A percentile compares a stretch with the other conserved stretches of the same genome.
Evolutionary conservation across 148 eudicot genomes (phyloP).

Genomic region (Persicaria tinctoria): DNA sequence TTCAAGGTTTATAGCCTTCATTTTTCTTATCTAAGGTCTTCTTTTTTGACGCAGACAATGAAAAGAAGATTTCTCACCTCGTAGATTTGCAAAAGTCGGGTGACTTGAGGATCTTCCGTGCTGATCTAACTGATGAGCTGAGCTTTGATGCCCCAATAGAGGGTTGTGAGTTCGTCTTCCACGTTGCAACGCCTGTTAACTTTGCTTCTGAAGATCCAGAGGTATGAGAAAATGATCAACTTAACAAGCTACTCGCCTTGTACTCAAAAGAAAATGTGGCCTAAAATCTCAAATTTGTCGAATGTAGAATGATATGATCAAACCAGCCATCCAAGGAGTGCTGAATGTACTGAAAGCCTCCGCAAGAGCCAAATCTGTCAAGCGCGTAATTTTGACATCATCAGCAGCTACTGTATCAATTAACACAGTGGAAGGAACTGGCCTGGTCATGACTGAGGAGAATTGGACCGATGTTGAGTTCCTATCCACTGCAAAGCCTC

Average conservation of each 20-base stretch:
- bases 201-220: conserved; percentile 67
- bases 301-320: conserved; percentile 61
- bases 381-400: conserved; percentile 60
- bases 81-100: conserved; percentile 32
- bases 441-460: conserved; percentile 43
- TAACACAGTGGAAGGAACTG: conserved; percentile 35
- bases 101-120: conserved; percentile 36
- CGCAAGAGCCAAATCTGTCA: conserved; percentile 38
- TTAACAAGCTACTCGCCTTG: not conserved
- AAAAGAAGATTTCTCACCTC: conserved; percentile 46
- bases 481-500: conserved; percentile 42
- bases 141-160: conserved; percentile 54
- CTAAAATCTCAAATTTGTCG: not conserved
- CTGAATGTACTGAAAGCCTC: conserved; percentile 45
- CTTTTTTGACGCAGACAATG: conserved; percentile 28
- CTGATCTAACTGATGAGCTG: conserved; percentile 49
- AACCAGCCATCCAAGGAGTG: conserved; percentile 55
- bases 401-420: conserved; percentile 63
- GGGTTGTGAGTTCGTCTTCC: conserved; percentile 50
- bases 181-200: conserved; percentile 64
- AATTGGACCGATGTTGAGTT: conserved; percentile 61
- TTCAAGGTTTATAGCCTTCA: not conserved
- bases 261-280: not conserved
- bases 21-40: not conserved
- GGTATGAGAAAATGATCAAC: conserved; percentile 20